Percentiles rank a stretch among this genome's conserved stretches.
Evolutionary conservation across 441 rosid species (phyloP).

Genomic region (Gossypium schwendimanii): DNA sequence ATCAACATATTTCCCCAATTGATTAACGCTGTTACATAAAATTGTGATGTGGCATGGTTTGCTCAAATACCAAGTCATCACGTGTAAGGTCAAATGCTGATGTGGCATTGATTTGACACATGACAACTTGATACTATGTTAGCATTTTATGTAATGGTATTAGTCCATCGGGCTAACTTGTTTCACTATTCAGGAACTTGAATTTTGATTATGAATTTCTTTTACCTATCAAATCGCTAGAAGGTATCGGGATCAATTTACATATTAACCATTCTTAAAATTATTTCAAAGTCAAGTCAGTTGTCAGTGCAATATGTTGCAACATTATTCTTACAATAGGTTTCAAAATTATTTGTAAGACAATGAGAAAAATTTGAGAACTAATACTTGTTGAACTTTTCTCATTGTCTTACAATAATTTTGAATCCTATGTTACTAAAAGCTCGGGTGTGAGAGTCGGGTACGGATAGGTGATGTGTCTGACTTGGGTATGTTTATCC

Average conservation of each 20-base stretch:
- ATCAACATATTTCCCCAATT: no score
- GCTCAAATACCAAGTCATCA: not conserved
- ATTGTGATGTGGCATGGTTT: not conserved
- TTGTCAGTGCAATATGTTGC: not conserved
- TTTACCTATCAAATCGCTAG: not conserved
- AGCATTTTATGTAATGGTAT: not conserved
- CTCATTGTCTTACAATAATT: not conserved
- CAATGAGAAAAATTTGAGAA: not conserved
- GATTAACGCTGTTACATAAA: not conserved
- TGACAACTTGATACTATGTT: not conserved
- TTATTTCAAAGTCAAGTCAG: not conserved
- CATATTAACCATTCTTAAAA: not conserved
- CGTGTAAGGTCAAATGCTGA: not conserved
- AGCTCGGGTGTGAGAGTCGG: no score
- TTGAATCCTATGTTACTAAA: not conserved
- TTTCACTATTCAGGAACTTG: not conserved
- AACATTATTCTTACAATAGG: not conserved
- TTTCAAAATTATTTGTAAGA: no score
- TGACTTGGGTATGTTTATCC: no score
- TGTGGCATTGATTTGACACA: not conserved
- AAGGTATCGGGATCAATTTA: not conserved
- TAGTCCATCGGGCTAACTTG: not conserved
- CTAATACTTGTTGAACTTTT: not conserved
- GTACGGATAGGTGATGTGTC: no score
- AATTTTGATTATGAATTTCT: not conserved